Conservation (phyloP, 2,329 filamentous ascomycete species). For the Aaosphaeria arxii region DNA sequence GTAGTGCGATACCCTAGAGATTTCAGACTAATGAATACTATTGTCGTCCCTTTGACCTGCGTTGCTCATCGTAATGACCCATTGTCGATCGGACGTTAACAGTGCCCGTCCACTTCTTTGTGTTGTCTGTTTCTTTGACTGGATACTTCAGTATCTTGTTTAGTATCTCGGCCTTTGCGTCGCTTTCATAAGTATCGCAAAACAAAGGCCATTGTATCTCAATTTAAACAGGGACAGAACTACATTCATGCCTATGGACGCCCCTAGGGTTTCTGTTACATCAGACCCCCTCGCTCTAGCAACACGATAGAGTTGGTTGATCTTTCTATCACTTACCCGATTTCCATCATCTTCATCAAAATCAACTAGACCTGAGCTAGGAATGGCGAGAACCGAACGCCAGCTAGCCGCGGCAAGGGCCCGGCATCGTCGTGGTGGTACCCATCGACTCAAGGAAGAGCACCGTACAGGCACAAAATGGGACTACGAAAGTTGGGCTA, state of each 20-base stretch:
- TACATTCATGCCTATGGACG: no score
- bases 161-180: no score
- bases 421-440: constrained; percentile 19
- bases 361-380: no score
- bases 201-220: neutral
- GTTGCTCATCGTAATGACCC: constrained; percentile 1
- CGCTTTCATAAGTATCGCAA: neutral
- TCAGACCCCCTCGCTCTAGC: no score
- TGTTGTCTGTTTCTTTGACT: no score
- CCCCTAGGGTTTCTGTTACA: no score
- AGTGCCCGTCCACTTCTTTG: constrained; percentile 1
- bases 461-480: constrained; percentile 27
- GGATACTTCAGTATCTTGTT: no score
- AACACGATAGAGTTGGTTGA: no score
- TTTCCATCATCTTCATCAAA: no score
- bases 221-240: no score
- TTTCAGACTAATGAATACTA: neutral
- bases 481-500: constrained; percentile 20
- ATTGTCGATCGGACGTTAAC: neutral
- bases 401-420: neutral
- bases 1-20: constrained; percentile 29
- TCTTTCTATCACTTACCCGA: no score
- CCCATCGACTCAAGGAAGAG: constrained; percentile 23
- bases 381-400: no score
- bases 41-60: neutral